Evolutionary conservation across 768 basidiomycete genomes (phyloP), one percentile per base, ranked within the genome.

Genomic region (Polyporus arcularius): DNA sequence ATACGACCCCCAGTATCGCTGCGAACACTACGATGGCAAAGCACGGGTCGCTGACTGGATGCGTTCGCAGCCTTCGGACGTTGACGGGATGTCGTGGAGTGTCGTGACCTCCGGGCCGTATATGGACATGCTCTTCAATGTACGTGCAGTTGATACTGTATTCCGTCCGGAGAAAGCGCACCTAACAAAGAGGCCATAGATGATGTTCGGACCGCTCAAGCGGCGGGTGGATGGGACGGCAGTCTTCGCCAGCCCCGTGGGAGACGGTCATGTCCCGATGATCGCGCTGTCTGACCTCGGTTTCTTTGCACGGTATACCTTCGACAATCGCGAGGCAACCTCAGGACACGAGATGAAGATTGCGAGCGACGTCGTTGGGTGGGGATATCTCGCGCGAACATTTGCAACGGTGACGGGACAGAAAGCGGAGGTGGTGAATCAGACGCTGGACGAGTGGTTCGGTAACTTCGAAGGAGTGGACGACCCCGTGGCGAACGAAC

Each of bases 11-110:
- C 68, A 66, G 35, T 79, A 79, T 62, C 70, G 70, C 46, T 65
- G 70, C 16, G 76, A 74, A 46, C 79, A 79, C 57, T 69, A 75
- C 62, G 76, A 78, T 55, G 77, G 69, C 4, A 80, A 80, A 64
- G 78, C 74, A 1, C 74, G 75, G n/a, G 75, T 80, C 0, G 67
- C 67, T 9, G 79, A 79, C 48, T 79, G 71, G 56, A 67, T 80
- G 60, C 68, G 72, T 41, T 64, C 68, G 4, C 79, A 79, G 62
- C 71, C 73, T 16, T 74, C 75, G 7, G 70, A 60, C 32, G 70
- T 72, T 15, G 62, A 64, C 16, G 69, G 62, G 26, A 66, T 78
- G 52, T 70, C 72, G 15, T 79, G 77, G 78, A 73, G 72, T n/a
- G 65, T 73, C 28, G 67, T 79, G 57, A 76, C 76, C 4, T 73